phyloP scores from a whole-genome alignment of 163 green algal species.

The Dunaliella salina region DNA sequence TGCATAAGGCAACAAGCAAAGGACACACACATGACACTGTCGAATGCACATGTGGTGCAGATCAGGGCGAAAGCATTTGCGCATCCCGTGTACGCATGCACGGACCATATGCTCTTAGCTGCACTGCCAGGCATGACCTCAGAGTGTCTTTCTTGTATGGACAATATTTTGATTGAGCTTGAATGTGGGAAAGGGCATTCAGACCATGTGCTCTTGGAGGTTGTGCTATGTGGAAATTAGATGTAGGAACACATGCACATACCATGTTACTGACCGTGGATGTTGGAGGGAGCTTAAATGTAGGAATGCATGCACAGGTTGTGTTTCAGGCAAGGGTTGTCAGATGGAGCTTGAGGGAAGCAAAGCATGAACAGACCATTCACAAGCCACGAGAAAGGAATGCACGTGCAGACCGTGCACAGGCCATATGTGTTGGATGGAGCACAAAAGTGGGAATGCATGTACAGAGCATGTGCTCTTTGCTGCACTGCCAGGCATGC shows the following conservation, averaged over 20 bases:
- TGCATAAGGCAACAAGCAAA: too few relatives aligned
- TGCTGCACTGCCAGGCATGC: constrained; percentile 11
- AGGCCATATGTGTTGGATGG: too few relatives aligned
- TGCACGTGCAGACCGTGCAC: constrained; percentile 36
- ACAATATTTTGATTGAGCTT: constrained; percentile 30
- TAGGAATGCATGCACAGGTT: constrained; percentile 35
- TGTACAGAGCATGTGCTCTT: too few relatives aligned
- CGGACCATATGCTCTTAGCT: constrained; percentile 17
- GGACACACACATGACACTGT: too few relatives aligned
- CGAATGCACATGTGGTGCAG: too few relatives aligned
- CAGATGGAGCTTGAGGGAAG: too few relatives aligned
- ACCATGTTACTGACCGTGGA: too few relatives aligned
- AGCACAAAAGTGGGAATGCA: constrained; percentile 30
- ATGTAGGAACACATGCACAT: constrained; percentile 32
- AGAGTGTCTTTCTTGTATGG: constrained; percentile 35
- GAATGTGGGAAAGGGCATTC: constrained; percentile 30
- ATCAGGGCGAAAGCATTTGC: too few relatives aligned
- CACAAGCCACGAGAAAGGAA: constrained; percentile 28
- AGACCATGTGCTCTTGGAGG: constrained; percentile 24
- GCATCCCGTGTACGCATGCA: too few relatives aligned
- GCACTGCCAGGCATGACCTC: constrained; percentile 6
- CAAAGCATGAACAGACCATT: too few relatives aligned
- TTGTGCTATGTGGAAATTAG: constrained; percentile 30
- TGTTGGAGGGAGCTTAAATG: constrained; percentile 27
- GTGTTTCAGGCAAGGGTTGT: too few relatives aligned